phyloP scores from a whole-genome alignment of 2,329 filamentous ascomycete genomes.

The Cercospora berteroae region DNA sequence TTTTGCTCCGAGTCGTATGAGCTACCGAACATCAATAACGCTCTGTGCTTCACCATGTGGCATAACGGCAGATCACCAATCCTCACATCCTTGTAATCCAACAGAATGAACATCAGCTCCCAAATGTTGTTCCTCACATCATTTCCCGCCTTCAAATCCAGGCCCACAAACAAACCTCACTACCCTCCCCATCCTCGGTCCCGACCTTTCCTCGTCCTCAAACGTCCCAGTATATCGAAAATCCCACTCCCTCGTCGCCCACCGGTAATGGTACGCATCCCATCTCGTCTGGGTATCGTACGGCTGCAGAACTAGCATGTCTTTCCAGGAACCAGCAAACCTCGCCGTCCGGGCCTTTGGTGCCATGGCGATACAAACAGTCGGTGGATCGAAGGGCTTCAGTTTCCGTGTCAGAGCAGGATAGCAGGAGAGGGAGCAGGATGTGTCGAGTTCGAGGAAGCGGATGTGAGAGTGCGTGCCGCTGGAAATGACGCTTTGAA shows the following conservation, averaged over 20 bases:
- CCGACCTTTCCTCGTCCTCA: not conserved
- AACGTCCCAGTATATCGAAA: constrained; percentile 2
- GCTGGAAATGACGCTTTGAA: constrained; percentile 1
- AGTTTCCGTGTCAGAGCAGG: constrained; percentile 3
- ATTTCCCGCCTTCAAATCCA: not conserved
- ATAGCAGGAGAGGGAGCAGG: not conserved
- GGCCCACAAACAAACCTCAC: constrained; percentile 3
- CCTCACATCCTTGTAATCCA: not conserved
- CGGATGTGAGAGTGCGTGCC: constrained; percentile 9
- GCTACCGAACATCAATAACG: not conserved
- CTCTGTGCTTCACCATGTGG: not conserved
- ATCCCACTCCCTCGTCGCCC: constrained; percentile 8
- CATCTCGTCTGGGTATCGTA: not conserved
- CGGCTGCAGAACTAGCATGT: constrained; percentile 3
- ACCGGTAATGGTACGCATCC: constrained; percentile 12
- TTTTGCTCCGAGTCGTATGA: not conserved
- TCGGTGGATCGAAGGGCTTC: constrained; percentile 3
- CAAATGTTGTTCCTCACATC: not conserved
- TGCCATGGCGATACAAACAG: constrained; percentile 6
- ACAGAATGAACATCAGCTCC: not conserved
- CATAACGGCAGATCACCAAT: not conserved
- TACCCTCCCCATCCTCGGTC: not conserved
- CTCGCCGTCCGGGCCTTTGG: not conserved
- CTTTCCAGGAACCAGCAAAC: not conserved
- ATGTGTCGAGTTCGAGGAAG: constrained; percentile 6